Conservation (phyloP, 2,329 filamentous ascomycete genomes). For the Claviceps paspali region DNA sequence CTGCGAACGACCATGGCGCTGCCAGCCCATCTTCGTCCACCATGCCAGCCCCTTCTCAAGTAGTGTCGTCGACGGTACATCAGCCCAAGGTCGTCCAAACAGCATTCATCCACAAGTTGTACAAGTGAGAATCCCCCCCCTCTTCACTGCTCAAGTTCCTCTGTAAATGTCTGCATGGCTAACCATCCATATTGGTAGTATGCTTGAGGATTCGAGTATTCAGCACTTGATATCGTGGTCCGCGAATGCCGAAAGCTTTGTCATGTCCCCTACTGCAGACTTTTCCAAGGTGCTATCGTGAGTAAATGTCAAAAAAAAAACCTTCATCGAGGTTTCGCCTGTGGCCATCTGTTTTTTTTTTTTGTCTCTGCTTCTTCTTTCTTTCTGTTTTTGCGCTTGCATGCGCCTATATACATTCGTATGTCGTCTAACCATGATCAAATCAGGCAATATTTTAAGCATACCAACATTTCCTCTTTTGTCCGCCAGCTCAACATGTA, state of each 20-base stretch:
- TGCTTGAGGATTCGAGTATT: conserved; percentile 89
- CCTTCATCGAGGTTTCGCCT: too few species aligned
- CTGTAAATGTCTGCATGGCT: too few species aligned
- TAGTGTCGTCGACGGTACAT: conserved; percentile 57
- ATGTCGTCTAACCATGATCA: conserved; percentile 4
- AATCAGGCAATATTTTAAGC: conserved; percentile 89
- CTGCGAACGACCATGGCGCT: conserved; percentile 22
- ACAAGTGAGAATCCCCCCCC: conserved; percentile 56
- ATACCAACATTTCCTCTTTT: conserved; percentile 98
- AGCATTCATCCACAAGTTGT: conserved; percentile 96
- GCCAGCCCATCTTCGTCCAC: conserved; percentile 17
- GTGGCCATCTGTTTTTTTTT: too few species aligned
- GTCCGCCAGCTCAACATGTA: conserved; percentile 99
- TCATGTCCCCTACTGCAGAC: conserved; percentile 94
- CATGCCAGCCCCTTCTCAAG: conserved; percentile 35
- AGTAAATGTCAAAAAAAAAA: conserved; percentile 23
- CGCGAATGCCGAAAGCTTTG: conserved; percentile 83
- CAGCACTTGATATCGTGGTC: conserved; percentile 97
- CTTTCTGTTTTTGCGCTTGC: too few species aligned
- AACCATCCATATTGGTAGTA: conserved; percentile 38
- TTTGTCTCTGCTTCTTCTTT: too few species aligned
- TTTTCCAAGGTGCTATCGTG: conserved; percentile 98
- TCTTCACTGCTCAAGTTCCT: too few species aligned
- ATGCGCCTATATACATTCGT: background rate
- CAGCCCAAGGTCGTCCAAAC: conserved; percentile 97